phyloP scores from a whole-genome alignment of 2,329 filamentous ascomycete genomes.

The Penicillium sp. region DNA sequence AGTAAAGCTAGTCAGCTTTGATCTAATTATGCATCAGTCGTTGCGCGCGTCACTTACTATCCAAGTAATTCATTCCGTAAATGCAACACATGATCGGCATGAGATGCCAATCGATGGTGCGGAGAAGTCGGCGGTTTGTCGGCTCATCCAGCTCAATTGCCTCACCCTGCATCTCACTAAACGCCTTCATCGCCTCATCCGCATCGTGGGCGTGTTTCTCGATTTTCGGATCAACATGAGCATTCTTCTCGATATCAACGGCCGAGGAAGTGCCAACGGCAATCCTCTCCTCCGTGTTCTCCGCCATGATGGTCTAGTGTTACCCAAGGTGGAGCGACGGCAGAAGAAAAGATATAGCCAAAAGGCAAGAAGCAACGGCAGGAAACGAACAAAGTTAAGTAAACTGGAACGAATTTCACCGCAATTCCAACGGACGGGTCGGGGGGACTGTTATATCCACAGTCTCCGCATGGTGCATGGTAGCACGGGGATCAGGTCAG shows the following conservation, averaged over 20 bases:
- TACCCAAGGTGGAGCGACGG: not conserved
- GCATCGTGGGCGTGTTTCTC: constrained; percentile 61
- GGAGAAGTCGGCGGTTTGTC: constrained; percentile 63
- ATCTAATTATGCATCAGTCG: not conserved
- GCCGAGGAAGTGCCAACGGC: constrained; percentile 32
- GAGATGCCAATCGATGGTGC: constrained; percentile 65
- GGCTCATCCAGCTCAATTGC: constrained; percentile 59
- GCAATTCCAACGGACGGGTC: not conserved
- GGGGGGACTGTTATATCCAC: not conserved
- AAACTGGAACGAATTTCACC: not conserved
- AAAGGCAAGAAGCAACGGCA: not conserved
- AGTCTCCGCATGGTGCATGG: constrained; percentile 3
- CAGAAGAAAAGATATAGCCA: not conserved
- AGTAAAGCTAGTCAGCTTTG: not conserved
- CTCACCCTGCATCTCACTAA: constrained; percentile 54
- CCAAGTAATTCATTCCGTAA: constrained; percentile 63
- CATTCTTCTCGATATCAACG: constrained; percentile 27
- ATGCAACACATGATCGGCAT: constrained; percentile 64
- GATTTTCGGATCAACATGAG: constrained; percentile 38
- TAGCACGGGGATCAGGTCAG: constrained; percentile 6
- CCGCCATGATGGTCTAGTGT: constrained; percentile 15
- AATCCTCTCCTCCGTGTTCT: constrained; percentile 43
- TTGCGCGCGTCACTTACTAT: constrained; percentile 40
- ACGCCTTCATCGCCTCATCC: constrained; percentile 64
- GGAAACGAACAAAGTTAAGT: not conserved